Conservation (phyloP, 2,329 filamentous ascomycete species). For the Penicillium sclerotiorum region DNA sequence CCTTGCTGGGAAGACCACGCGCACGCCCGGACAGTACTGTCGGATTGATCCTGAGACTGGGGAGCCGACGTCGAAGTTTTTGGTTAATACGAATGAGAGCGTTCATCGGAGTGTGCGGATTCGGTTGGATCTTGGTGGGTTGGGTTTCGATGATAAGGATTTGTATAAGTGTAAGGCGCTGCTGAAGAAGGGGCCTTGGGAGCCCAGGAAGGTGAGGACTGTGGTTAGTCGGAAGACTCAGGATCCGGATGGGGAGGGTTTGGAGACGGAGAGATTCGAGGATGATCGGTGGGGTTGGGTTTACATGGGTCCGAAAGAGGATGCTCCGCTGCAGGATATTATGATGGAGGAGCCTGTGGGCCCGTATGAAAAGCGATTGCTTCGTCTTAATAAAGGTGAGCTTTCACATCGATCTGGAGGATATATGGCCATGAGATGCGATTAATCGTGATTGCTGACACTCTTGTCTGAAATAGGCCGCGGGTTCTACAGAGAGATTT, state of each 20-base stretch:
- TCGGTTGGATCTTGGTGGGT: conserved; percentile 18
- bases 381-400: conserved; percentile 17
- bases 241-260: conserved; percentile 9
- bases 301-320: conserved; percentile 15
- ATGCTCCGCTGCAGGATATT: conserved; percentile 12
- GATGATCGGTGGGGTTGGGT: conserved; percentile 20
- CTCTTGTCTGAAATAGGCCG: background rate
- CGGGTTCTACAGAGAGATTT: background rate
- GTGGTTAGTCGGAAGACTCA: conserved; percentile 1
- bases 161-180: conserved; percentile 20
- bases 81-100: conserved; percentile 19
- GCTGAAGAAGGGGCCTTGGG: conserved; percentile 20
- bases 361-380: conserved; percentile 16
- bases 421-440: background rate
- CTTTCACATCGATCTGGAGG: background rate
- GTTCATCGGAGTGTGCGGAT: conserved; percentile 22
- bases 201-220: conserved; percentile 11
- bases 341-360: conserved; percentile 22
- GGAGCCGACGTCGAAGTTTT: conserved; percentile 3
- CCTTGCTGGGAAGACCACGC: conserved; percentile 19
- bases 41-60: conserved; percentile 15
- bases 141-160: conserved; percentile 19
- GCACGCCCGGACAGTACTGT: conserved; percentile 21
- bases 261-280: conserved; percentile 10
- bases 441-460: no score